Base-by-base conservation (phyloP, 257 asterid genomes). In the Solanum virginianum region DNA sequence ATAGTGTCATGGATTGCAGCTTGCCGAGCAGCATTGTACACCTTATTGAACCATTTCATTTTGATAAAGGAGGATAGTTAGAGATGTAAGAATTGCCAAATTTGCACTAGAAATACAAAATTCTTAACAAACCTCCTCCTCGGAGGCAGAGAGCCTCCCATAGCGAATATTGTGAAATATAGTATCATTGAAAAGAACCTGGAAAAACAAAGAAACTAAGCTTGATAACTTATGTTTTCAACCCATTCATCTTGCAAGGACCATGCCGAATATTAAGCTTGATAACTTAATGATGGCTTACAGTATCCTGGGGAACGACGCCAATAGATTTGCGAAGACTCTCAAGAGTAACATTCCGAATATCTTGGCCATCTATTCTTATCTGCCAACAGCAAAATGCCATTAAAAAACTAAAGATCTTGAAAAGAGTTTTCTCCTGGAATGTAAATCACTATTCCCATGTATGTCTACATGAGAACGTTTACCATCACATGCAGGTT, bases 281-380 rank as follows among this genome's bases (percentile, higher is more conserved):
- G 63, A 77, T 24, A 77, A 51, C 62, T 77, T 51, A 77, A 77
- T 66, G 85, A 69, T 75, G 84, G 90, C 99, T 97, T 90, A 97
- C 99, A 80, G 99, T 97, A 89, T 97, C 99, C 84, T 97, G 99
- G 80, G 99, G 99, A 92, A 97, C 99, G 82, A 97, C 96, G 26
- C 97, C 98, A 84, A 97, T 89, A 84, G 97, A 93, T 88, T 94
- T 93, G 86, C 99, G 93, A 81, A 97, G 99, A 91, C 98, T 95
- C 88, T 95, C 93, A 80, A 97, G 95, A 13, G 98, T 95, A 69
- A 97, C 95, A 49, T 83, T 84, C 84, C 91, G 93, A 85, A 95
- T 90, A 92, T 97, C 98, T 91, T 97, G 99, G 70, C 97, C 97
- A 84, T 95, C 99, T 85, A 97, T 91, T 81, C 87, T 91, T 90